Base-by-base conservation (phyloP, 2,329 filamentous ascomycete species). In the Colletotrichum sp. region DNA sequence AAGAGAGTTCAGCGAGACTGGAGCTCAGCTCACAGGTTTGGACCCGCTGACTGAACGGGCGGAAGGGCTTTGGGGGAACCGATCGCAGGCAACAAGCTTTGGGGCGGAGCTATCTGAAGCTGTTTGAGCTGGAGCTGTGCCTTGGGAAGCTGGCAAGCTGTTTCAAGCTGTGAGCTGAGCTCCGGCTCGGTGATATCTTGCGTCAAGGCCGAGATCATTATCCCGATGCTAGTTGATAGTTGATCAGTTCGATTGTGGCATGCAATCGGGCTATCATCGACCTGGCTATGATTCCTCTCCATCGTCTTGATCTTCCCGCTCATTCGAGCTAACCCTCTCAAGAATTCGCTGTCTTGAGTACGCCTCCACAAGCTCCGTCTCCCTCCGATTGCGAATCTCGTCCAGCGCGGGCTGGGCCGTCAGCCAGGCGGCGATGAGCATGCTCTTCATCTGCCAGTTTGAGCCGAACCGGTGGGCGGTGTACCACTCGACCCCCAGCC, bases 351-450 rank as follows among this genome's bases (percentile, higher is more conserved):
- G 63, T n/a, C 34, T 30, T 1, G 39, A 66, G 55, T 68, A 72
- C 24, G 55, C 71, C 5, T 74, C 74, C 12, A 80, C 76, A 10
- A 80, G 24, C 5, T 64, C 71, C 10, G 78, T 70, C 74, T 80
- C 78, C 2, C 66, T 72, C 7, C 74, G 74, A 4, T 30, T 72
- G 7, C 78, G 77, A 18, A 80, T 78, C 18, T 80, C 78, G 8
- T 78, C 78, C 4, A 79, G 59, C 5, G 79, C 77, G 2, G 78
- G 76, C 65, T 79, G 77, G 5, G 79, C 79, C 3, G 79, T 78
- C 26, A 80, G 63, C 79, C 79, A 80, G 15, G 72, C 65, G 3
- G 74, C 79, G 7, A 80, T 74, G 4, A 80, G 75, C 65, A 80
- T 76, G 52, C 79, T 80, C 61, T 71, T 77, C 55, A 70, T 65